Evolutionary conservation across 2,329 filamentous ascomycete genomes (phyloP).

Genomic region (Zasmidium angulare): DNA sequence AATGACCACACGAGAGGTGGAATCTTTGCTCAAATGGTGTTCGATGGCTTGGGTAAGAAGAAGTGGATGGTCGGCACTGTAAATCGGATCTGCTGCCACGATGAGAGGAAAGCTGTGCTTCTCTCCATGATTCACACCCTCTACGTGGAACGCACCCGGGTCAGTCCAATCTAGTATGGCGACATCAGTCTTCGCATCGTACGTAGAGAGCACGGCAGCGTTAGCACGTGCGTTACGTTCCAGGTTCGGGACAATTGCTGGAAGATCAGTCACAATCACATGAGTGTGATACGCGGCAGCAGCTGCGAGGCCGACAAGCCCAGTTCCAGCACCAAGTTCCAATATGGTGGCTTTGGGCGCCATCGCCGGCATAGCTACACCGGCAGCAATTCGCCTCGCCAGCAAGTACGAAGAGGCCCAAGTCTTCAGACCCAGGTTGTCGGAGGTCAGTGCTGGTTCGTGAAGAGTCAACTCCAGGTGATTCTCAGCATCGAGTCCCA

Average conservation of each 20-base stretch:
- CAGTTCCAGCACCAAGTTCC: constrained; percentile 87
- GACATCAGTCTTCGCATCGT: constrained; percentile 59
- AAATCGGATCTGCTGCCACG: constrained; percentile 82
- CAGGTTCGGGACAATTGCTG: constrained; percentile 80
- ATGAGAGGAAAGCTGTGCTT: constrained; percentile 57
- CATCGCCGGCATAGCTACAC: constrained; percentile 16
- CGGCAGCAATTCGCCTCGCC: constrained; percentile 68
- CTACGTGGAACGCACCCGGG: constrained; percentile 45
- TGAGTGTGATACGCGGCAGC: constrained; percentile 67
- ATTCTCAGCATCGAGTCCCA: constrained; percentile 27
- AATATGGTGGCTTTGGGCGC: constrained; percentile 46
- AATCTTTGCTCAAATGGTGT: constrained; percentile 61
- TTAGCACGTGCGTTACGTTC: constrained; percentile 71
- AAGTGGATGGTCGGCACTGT: constrained; percentile 77
- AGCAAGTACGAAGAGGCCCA: constrained; percentile 91
- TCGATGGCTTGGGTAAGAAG: constrained; percentile 71
- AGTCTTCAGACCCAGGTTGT: constrained; percentile 88
- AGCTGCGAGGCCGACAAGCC: constrained; percentile 83
- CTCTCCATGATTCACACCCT: constrained; percentile 10
- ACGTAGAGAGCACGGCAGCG: constrained; percentile 51
- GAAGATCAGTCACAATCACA: constrained; percentile 78
- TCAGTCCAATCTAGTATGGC: constrained; percentile 72
- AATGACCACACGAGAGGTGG: constrained; percentile 66
- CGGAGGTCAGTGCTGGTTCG: constrained; percentile 84
- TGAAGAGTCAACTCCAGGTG: constrained; percentile 67